Percentiles rank a stretch among this genome's conserved stretches.
Evolutionary conservation across 768 basidiomycete species (phyloP).

Genomic region (Auriscalpium vulgare): DNA sequence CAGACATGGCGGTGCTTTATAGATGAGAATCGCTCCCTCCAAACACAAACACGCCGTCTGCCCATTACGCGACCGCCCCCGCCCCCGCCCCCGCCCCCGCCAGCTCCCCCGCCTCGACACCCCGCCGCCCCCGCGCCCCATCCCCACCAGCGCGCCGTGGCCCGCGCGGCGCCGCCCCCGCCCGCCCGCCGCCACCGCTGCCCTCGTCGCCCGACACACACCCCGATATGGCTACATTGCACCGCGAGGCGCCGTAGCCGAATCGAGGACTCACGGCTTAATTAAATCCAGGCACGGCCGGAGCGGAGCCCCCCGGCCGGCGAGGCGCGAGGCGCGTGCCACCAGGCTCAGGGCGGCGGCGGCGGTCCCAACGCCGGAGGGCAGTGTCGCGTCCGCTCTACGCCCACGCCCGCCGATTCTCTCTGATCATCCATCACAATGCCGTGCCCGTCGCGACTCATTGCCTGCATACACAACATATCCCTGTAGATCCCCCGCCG

Average conservation of each 20-base stretch:
- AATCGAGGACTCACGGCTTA: slow-evolving; percentile 15
- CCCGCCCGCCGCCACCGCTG: neutral
- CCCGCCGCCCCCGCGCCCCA: too few species aligned
- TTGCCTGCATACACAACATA: neutral
- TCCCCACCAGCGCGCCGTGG: too few species aligned
- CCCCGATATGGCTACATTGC: slow-evolving; percentile 16
- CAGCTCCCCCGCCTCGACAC: too few species aligned
- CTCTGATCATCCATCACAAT: slow-evolving; percentile 10
- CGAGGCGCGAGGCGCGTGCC: neutral
- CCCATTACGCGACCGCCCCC: too few species aligned
- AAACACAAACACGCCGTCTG: too few species aligned
- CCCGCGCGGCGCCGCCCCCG: too few species aligned
- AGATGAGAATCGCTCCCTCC: too few species aligned
- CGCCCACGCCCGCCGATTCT: neutral
- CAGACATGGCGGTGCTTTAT: neutral
- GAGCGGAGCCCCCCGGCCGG: neutral
- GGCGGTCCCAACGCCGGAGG: neutral
- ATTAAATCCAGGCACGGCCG: slow-evolving; percentile 16
- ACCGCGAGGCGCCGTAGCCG: slow-evolving; percentile 11
- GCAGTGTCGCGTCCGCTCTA: neutral
- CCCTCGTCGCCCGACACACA: too few species aligned
- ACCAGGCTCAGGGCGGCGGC: neutral
- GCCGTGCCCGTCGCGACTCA: slow-evolving; percentile 14
- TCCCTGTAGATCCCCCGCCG: slow-evolving; percentile 7
- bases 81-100: too few species aligned